phyloP scores from a whole-genome alignment of 805 yeast genomes.

The Candida incommunis region DNA sequence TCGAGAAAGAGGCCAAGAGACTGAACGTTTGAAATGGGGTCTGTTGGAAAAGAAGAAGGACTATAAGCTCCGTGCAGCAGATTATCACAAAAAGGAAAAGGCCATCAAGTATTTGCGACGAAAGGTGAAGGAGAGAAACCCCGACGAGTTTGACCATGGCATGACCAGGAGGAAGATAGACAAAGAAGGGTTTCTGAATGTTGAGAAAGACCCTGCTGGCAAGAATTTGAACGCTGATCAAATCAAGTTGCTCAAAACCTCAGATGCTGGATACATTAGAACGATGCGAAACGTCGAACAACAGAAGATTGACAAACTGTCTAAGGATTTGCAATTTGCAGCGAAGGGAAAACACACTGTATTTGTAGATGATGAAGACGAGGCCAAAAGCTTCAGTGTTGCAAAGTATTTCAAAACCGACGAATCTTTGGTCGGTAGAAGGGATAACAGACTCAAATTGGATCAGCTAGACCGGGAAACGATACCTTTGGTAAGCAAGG shows the following conservation, averaged over 20 bases:
- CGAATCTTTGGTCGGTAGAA: constrained; percentile 39
- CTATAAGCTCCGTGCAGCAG: constrained; percentile 53
- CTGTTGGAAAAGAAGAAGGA: constrained; percentile 88
- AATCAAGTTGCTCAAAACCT: constrained; percentile 72
- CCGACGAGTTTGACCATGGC: constrained; percentile 93
- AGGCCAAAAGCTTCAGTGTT: constrained; percentile 46
- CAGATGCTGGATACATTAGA: constrained; percentile 76
- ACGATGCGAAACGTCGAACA: constrained; percentile 61
- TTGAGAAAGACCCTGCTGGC: constrained; percentile 35
- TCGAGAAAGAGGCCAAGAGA: constrained; percentile 81
- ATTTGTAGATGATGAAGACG: constrained; percentile 54
- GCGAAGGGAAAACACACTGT: constrained; percentile 71
- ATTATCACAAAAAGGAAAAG: constrained; percentile 44
- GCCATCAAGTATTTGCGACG: constrained; percentile 53
- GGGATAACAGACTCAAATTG: constrained; percentile 57
- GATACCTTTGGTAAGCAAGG: constrained; percentile 8
- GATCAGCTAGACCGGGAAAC: constrained; percentile 47
- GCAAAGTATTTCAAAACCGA: constrained; percentile 61
- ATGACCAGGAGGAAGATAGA: constrained; percentile 68
- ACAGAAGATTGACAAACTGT: constrained; percentile 45
- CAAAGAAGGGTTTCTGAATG: constrained; percentile 47
- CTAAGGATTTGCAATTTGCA: constrained; percentile 19
- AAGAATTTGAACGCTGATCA: constrained; percentile 58
- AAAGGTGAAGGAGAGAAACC: constrained; percentile 65
- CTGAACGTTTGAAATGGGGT: constrained; percentile 60